Evolutionary conservation across 768 basidiomycete species (phyloP).

Genomic region (Pilatotrama ljubarskyi): DNA sequence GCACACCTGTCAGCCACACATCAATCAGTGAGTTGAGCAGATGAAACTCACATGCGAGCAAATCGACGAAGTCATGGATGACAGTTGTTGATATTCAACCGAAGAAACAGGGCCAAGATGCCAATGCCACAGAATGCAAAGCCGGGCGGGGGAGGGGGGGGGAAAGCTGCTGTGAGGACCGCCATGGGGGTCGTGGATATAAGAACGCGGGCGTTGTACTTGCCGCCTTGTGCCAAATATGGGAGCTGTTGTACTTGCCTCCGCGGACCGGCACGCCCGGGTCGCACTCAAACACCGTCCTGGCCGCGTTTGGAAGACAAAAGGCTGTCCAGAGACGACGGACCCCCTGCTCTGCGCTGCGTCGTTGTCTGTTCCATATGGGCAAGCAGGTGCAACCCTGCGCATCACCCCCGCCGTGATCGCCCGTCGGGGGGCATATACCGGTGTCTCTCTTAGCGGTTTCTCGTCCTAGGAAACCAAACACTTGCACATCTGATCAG

Average conservation of each 20-base stretch:
- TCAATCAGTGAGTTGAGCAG: neutral
- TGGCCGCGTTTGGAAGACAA: slow-evolving; percentile 20
- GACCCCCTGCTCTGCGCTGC: neutral
- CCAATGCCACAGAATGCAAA: neutral
- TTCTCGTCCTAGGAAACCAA: neutral
- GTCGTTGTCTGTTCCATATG: slow-evolving; percentile 8
- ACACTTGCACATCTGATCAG: too few relatives aligned
- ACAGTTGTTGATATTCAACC: neutral
- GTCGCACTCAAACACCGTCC: neutral
- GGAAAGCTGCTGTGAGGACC: slow-evolving; percentile 3
- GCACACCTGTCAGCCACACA: slow-evolving; percentile 3
- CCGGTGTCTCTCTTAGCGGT: neutral
- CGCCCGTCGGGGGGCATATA: neutral
- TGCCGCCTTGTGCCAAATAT: slow-evolving; percentile 17
- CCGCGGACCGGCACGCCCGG: slow-evolving; percentile 3
- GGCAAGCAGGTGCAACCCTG: neutral
- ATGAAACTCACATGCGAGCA: slow-evolving; percentile 21
- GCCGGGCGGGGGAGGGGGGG: neutral
- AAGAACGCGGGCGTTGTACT: slow-evolving; percentile 14
- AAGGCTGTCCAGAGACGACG: slow-evolving; percentile 16
- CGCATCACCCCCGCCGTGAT: slow-evolving; percentile 9
- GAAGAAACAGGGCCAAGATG: neutral
- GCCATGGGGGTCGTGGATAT: slow-evolving; percentile 10
- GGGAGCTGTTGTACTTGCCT: slow-evolving; percentile 18
- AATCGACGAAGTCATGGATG: slow-evolving; percentile 20